A percentile compares a stretch with the other conserved stretches of the same genome.
These are phyloP conservation scores for Terfezia boudieri DNA, from an alignment of 495 filamentous ascomycete genomes.

Conservation along the genomic window DNA sequence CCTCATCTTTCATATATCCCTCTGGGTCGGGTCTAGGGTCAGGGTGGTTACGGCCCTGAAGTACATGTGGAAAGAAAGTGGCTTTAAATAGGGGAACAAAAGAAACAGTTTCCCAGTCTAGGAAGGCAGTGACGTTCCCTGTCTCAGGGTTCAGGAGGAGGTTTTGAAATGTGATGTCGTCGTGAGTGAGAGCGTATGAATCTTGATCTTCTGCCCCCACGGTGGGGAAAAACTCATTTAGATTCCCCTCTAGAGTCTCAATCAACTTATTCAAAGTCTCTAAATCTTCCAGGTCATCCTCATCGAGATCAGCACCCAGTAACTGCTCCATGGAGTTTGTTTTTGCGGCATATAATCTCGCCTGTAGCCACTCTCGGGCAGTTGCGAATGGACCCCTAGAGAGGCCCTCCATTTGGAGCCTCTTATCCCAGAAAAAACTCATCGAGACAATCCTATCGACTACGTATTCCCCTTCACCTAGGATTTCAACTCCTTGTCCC, in stretches of 20 bases:
- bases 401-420: slow-evolving; percentile 8
- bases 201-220: slow-evolving; percentile 3
- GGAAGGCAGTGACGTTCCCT: slow-evolving; percentile 24
- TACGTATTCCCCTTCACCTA: neutral
- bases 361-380: slow-evolving; percentile 15
- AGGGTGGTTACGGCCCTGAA: slow-evolving; percentile 14
- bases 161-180: slow-evolving; percentile 28
- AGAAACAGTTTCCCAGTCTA: slow-evolving; percentile 34
- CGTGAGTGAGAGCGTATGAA: slow-evolving; percentile 22
- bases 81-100: slow-evolving; percentile 25
- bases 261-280: slow-evolving; percentile 2
- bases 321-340: slow-evolving; percentile 4
- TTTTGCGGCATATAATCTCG: slow-evolving; percentile 6
- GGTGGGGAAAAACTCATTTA: slow-evolving; percentile 4
- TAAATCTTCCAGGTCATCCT: slow-evolving; percentile 5
- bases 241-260: neutral
- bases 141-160: slow-evolving; percentile 26
- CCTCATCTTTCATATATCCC: slow-evolving; percentile 12
- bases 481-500: neutral
- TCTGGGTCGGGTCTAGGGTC: slow-evolving; percentile 15
- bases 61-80: slow-evolving; percentile 26
- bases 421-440: slow-evolving; percentile 20
- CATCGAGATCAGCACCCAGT: neutral
- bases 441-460: slow-evolving; percentile 20
- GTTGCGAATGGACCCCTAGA: slow-evolving; percentile 15